Conservation (phyloP, 2,329 filamentous ascomycete genomes). For the Pseudogymnoascus sp. region DNA sequence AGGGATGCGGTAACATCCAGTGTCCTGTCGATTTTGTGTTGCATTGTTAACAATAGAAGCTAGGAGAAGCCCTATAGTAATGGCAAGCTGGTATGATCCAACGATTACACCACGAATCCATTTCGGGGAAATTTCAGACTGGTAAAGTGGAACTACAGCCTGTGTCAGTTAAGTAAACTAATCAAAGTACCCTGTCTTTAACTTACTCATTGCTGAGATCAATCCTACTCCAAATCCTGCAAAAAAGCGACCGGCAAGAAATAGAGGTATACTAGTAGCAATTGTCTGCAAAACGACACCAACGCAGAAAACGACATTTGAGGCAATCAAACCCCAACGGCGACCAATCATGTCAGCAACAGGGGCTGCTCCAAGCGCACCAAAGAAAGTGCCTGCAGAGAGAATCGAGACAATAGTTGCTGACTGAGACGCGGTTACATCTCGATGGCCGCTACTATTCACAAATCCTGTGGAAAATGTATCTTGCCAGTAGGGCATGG, state of each 20-base stretch:
- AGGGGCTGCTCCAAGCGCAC: constrained; percentile 53
- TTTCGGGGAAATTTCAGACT: constrained; percentile 75
- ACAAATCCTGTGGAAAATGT: constrained; percentile 51
- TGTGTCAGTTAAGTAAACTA: constrained; percentile 14
- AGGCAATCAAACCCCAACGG: constrained; percentile 52
- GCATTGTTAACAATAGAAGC: constrained; percentile 63
- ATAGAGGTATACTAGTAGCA: constrained; percentile 52
- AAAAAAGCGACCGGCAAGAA: constrained; percentile 64
- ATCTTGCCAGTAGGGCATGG: constrained; percentile 46
- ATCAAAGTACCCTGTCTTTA: not conserved
- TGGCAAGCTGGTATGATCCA: constrained; percentile 68
- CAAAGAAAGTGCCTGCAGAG: constrained; percentile 70
- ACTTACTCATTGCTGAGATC: constrained; percentile 54
- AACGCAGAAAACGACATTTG: constrained; percentile 55
- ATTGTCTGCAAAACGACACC: constrained; percentile 61
- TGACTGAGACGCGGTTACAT: constrained; percentile 45
- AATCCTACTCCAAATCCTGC: constrained; percentile 67
- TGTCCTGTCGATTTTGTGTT: constrained; percentile 47
- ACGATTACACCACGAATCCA: constrained; percentile 74
- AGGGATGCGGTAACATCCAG: constrained; percentile 67
- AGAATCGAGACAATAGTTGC: constrained; percentile 67
- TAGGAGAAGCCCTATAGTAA: constrained; percentile 61
- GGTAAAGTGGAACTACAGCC: constrained; percentile 62
- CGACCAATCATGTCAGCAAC: constrained; percentile 60
- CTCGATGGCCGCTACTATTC: constrained; percentile 34